Conservation (phyloP, 139 green algal species). For the Micromonas pusilla region DNA sequence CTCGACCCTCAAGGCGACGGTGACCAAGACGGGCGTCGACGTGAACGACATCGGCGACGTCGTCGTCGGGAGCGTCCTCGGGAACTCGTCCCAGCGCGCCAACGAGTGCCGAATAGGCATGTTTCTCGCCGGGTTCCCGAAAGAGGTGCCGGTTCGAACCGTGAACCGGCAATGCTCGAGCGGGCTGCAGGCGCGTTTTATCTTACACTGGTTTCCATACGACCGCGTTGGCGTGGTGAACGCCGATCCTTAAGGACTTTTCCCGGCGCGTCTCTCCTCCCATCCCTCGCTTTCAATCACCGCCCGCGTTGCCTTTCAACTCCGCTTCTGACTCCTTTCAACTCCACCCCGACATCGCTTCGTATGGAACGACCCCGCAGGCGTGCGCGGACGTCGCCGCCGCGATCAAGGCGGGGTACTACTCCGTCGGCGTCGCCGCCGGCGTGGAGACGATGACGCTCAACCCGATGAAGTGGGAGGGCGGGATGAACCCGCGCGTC, state of each 20-base stretch:
- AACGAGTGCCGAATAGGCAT: constrained; percentile 90
- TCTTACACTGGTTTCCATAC: too few species aligned
- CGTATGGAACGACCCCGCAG: too few species aligned
- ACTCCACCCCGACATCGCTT: too few species aligned
- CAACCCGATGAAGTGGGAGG: constrained; percentile 96
- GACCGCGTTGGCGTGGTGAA: too few species aligned
- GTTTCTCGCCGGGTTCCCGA: constrained; percentile 88
- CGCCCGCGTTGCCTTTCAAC: too few species aligned
- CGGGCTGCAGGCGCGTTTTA: constrained; percentile 89
- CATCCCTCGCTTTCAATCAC: too few species aligned
- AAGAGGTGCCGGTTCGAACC: constrained; percentile 84
- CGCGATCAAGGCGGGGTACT: constrained; percentile 91
- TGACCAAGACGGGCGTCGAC: constrained; percentile 19
- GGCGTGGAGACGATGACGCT: constrained; percentile 90
- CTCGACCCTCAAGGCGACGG: neutral
- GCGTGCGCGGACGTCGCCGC: constrained; percentile 89
- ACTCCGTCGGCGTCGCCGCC: constrained; percentile 83
- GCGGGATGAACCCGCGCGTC: constrained; percentile 73
- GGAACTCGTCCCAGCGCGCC: constrained; percentile 80
- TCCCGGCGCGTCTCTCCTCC: too few species aligned
- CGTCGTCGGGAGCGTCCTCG: constrained; percentile 89
- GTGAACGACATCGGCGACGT: constrained; percentile 84
- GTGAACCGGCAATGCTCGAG: constrained; percentile 94
- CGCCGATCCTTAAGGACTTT: too few species aligned
- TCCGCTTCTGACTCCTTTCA: too few species aligned